Evolutionary conservation across 495 filamentous ascomycete genomes (phyloP).

Genomic region (Hypoxylon intermedium): DNA sequence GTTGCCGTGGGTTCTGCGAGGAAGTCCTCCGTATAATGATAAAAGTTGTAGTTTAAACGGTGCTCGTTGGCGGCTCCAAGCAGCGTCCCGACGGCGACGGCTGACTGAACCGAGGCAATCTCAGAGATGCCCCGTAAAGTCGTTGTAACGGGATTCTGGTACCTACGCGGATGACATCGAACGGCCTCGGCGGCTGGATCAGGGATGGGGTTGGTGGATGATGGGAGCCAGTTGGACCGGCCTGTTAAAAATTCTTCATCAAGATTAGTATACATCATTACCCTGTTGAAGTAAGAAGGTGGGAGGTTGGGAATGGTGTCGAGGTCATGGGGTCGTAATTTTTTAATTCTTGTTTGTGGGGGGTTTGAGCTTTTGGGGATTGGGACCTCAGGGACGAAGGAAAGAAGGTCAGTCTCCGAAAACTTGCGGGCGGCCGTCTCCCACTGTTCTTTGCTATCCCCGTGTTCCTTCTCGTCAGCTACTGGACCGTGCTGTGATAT

Average conservation of each 20-base stretch:
- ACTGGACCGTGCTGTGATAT: neutral
- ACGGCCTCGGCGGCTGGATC: too few relatives aligned
- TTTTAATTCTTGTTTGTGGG: too few relatives aligned
- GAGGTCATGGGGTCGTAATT: too few relatives aligned
- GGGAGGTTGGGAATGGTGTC: too few relatives aligned
- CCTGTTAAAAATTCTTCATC: too few relatives aligned
- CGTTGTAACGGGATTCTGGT: neutral
- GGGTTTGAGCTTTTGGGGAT: too few relatives aligned
- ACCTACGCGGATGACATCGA: neutral
- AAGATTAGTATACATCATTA: too few relatives aligned
- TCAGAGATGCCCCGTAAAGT: conserved; percentile 5
- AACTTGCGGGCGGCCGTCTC: conserved; percentile 7
- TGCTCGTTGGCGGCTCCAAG: neutral
- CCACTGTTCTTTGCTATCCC: conserved; percentile 11
- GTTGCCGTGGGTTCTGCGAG: neutral
- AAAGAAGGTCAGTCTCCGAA: conserved; percentile 1
- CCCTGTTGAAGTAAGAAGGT: too few relatives aligned
- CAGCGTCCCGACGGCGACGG: conserved; percentile 5
- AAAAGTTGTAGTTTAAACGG: conserved; percentile 33
- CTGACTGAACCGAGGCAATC: conserved; percentile 15
- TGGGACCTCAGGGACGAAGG: too few relatives aligned
- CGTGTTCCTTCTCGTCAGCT: conserved; percentile 2
- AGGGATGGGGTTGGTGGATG: too few relatives aligned
- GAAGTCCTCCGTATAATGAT: neutral
- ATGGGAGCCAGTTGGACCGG: too few relatives aligned